Conservation (phyloP, 805 yeast genomes). For the Candida hispaniensis region DNA sequence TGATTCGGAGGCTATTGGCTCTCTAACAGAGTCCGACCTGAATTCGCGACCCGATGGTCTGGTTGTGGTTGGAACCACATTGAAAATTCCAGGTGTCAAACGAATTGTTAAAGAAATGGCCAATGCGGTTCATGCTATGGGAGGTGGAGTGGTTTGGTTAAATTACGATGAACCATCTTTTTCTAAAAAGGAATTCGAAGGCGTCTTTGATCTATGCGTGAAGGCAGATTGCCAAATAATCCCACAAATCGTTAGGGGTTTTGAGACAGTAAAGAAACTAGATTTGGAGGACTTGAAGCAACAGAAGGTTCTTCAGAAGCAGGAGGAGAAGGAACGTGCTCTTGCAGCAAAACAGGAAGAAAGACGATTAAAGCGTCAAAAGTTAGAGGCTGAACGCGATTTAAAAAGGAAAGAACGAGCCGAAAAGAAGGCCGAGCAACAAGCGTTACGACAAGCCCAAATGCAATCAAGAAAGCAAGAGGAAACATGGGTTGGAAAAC, state of each 20-base stretch:
- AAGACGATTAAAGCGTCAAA: conserved; percentile 1
- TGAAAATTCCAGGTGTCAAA: conserved; percentile 67
- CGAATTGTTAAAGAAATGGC: conserved; percentile 52
- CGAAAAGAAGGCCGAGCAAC: too few relatives aligned
- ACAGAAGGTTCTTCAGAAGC: conserved; percentile 2
- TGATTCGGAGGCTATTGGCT: conserved; percentile 79
- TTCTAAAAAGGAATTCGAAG: conserved; percentile 39
- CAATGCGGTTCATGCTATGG: conserved; percentile 42
- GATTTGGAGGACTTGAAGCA: conserved; percentile 11
- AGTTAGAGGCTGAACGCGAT: conserved; percentile 3
- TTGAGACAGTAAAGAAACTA: too few relatives aligned
- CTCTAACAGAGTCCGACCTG: conserved; percentile 57
- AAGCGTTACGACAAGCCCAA: too few relatives aligned
- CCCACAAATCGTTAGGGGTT: conserved; percentile 31
- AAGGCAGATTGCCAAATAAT: conserved; percentile 57
- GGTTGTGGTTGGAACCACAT: conserved; percentile 73
- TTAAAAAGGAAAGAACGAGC: too few relatives aligned
- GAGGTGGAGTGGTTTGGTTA: conserved; percentile 53
- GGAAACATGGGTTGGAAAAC: too few relatives aligned
- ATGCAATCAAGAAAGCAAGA: too few relatives aligned
- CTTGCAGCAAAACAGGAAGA: conserved; percentile 8
- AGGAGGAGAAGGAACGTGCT: conserved; percentile 11
- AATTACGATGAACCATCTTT: conserved; percentile 43
- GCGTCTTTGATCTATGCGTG: conserved; percentile 46
- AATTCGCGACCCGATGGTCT: conserved; percentile 62